Percentiles rank a stretch among this genome's conserved stretches.
Evolutionary conservation across 2,329 filamentous ascomycete genomes (phyloP).

Genomic region (Coleophoma eucalyptorum): DNA sequence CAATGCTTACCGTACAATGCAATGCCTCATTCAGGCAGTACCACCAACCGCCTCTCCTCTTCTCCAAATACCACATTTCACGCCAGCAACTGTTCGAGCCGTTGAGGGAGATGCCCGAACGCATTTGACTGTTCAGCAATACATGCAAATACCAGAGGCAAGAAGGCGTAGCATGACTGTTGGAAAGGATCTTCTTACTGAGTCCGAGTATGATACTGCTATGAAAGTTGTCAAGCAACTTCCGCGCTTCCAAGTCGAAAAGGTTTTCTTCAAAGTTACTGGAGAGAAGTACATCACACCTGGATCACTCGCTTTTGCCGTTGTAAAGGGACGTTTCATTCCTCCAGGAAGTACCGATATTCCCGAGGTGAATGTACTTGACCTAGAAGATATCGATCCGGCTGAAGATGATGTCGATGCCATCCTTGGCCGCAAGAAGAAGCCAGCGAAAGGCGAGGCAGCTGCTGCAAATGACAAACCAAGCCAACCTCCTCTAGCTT

Average conservation of each 20-base stretch:
- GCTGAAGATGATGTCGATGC: conserved; percentile 90
- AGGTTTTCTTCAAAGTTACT: conserved; percentile 97
- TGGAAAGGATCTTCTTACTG: conserved; percentile 66
- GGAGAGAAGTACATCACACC: conserved; percentile 93
- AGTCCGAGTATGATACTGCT: conserved; percentile 72
- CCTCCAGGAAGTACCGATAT: conserved; percentile 77
- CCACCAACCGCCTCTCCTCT: conserved; percentile 81
- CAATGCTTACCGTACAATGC: conserved; percentile 75
- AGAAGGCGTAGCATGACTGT: conserved; percentile 70
- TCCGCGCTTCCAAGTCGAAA: conserved; percentile 78
- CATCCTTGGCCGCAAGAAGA: conserved; percentile 71
- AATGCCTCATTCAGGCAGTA: conserved; percentile 86
- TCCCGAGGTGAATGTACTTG: conserved; percentile 69
- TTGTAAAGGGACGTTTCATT: conserved; percentile 91
- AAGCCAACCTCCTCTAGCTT: conserved; percentile 78
- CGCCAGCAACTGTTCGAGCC: conserved; percentile 57
- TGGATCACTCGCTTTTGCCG: conserved; percentile 86
- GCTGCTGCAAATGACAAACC: conserved; percentile 53
- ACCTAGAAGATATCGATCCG: conserved; percentile 87
- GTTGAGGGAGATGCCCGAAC: conserved; percentile 73
- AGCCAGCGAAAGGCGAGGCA: conserved; percentile 57
- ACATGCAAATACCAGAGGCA: conserved; percentile 78
- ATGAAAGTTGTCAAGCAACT: conserved; percentile 78
- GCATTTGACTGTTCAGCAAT: conserved; percentile 78
- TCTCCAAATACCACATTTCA: conserved; percentile 88